These are phyloP conservation scores for Hibiscus syriacus DNA, from an alignment of 345 rosid species.

Conservation along the genomic window DNA sequence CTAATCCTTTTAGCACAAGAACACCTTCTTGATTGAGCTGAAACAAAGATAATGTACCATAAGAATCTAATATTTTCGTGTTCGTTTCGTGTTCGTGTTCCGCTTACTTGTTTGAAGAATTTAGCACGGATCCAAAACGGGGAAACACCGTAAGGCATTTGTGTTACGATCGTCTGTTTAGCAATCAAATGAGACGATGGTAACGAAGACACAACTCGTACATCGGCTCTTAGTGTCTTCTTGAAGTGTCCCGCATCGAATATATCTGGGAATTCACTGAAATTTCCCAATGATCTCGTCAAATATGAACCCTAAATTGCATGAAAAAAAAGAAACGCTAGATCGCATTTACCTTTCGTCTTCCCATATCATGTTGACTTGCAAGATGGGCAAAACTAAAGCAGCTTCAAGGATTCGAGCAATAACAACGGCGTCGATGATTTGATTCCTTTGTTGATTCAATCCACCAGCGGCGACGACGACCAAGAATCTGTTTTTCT, in stretches of 20 bases:
- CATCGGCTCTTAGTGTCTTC: conserved; percentile 48
- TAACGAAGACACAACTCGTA: conserved; percentile 55
- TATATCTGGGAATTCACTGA: conserved; percentile 61
- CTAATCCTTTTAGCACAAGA: too few relatives aligned
- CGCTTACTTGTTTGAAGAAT: conserved; percentile 40
- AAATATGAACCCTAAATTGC: too few relatives aligned
- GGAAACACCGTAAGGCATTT: conserved; percentile 49
- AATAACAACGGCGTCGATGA: conserved; percentile 66
- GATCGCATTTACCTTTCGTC: conserved; percentile 56
- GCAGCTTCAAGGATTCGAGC: conserved; percentile 70
- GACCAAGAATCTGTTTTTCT: conserved; percentile 55
- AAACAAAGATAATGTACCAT: too few relatives aligned
- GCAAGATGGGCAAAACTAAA: conserved; percentile 64
- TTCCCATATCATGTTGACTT: conserved; percentile 58
- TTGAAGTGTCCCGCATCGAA: conserved; percentile 63
- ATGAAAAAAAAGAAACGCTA: too few relatives aligned
- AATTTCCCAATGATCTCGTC: neutral
- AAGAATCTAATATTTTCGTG: neutral
- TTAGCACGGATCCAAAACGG: conserved; percentile 66
- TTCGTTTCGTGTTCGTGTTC: neutral
- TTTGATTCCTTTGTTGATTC: conserved; percentile 69
- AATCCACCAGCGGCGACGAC: conserved; percentile 66
- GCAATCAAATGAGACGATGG: conserved; percentile 64
- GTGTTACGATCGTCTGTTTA: conserved; percentile 43
- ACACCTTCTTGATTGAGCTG: too few relatives aligned